These are phyloP conservation scores for Chrysanthemum lavandulifolium DNA, from an alignment of 129 eudicot genomes.

Conservation along the genomic window DNA sequence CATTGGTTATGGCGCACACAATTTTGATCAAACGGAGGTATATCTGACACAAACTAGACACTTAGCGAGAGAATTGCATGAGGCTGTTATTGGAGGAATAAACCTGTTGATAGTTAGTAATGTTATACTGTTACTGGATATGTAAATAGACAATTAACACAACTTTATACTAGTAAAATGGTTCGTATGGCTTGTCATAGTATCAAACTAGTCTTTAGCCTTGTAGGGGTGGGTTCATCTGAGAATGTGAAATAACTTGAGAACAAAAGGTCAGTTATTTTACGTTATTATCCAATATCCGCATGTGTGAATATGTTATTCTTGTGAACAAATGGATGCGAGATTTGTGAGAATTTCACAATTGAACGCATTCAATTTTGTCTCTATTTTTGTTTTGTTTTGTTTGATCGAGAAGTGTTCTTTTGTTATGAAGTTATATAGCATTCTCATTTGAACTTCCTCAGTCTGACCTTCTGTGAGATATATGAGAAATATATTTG, in stretches of 20 bases:
- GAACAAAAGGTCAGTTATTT: too few relatives aligned
- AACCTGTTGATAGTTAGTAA: background rate
- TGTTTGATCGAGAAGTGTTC: background rate
- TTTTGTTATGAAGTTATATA: slow-evolving; percentile 4
- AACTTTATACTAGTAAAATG: background rate
- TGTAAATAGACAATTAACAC: background rate
- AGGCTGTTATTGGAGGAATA: background rate
- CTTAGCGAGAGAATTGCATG: background rate
- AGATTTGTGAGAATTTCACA: too few relatives aligned
- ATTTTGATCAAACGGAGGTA: slow-evolving; percentile 7
- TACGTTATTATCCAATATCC: too few relatives aligned
- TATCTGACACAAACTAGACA: background rate
- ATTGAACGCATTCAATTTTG: too few relatives aligned
- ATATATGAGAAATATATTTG: too few relatives aligned
- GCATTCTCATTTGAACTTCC: too few relatives aligned
- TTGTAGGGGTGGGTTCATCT: too few relatives aligned
- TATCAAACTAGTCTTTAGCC: too few relatives aligned
- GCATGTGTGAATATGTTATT: too few relatives aligned
- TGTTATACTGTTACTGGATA: background rate
- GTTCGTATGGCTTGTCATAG: background rate
- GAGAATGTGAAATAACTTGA: too few relatives aligned
- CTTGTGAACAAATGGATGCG: too few relatives aligned
- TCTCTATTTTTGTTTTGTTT: background rate
- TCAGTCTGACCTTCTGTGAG: too few relatives aligned
- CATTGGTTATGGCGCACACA: background rate